Evolutionary conservation across 768 basidiomycete genomes (phyloP).

Genomic region (Mycena epipterygia): DNA sequence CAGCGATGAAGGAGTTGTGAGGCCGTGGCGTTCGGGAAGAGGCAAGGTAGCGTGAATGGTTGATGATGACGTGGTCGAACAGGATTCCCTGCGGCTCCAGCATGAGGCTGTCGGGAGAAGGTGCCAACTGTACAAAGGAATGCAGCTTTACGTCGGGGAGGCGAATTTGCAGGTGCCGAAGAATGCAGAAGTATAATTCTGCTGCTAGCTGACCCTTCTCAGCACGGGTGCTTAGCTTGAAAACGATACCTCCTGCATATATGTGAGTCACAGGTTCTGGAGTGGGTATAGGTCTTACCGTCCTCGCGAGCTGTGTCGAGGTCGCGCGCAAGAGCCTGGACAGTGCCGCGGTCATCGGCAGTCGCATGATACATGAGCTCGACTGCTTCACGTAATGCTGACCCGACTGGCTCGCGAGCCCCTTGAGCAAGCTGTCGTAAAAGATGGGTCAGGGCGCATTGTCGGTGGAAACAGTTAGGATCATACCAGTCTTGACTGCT

Average conservation of each 20-base stretch:
- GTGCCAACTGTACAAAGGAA: background rate
- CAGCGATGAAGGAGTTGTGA: background rate
- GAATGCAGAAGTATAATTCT: background rate
- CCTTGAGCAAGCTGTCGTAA: slow-evolving; percentile 13
- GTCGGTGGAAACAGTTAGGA: too few relatives aligned
- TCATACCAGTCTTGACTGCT: too few relatives aligned
- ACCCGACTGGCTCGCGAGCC: background rate
- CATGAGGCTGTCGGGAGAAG: background rate
- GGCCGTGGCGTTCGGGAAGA: background rate
- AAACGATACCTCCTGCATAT: background rate
- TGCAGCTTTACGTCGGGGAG: background rate
- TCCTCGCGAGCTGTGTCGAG: slow-evolving; percentile 21
- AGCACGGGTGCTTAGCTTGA: background rate
- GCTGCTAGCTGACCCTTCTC: background rate
- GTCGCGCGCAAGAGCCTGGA: too few relatives aligned
- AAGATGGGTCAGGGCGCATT: background rate
- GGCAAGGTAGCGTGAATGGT: background rate
- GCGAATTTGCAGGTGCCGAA: slow-evolving; percentile 1
- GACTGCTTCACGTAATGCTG: too few relatives aligned
- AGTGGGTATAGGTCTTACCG: too few relatives aligned
- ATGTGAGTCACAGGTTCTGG: background rate
- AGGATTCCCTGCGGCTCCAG: background rate
- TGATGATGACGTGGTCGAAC: slow-evolving; percentile 14
- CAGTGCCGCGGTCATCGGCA: slow-evolving; percentile 41
- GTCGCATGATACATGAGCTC: slow-evolving; percentile 39